phyloP scores from a whole-genome alignment of 257 asterid species.

The Perilla frutescens region DNA sequence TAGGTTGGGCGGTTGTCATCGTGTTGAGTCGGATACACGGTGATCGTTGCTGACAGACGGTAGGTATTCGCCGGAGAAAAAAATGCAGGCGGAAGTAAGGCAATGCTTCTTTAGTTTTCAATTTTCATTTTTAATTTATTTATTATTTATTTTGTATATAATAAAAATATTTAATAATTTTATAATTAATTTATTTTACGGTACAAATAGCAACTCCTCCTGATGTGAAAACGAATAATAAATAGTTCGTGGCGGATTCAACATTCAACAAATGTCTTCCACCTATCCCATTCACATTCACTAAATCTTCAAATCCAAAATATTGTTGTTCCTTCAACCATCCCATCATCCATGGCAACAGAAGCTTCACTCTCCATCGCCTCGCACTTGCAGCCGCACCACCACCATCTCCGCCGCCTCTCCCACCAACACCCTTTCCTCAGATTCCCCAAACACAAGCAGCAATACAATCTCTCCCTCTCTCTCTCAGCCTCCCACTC shows the following conservation, averaged over 20 bases:
- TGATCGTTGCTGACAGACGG: no score
- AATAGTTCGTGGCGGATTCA: not conserved
- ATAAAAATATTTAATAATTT: no score
- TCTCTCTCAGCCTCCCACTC: constrained; percentile 52
- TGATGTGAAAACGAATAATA: no score
- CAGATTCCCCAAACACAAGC: constrained; percentile 45
- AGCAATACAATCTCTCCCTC: constrained; percentile 37
- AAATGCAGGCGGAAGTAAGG: no score
- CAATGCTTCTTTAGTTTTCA: no score
- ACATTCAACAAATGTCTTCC: not conserved
- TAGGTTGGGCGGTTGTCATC: no score
- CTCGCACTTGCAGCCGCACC: constrained; percentile 46
- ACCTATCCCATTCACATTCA: not conserved
- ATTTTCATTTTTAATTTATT: no score
- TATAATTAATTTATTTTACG: no score
- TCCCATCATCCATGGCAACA: constrained; percentile 50
- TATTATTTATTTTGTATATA: no score
- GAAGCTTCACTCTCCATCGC: constrained; percentile 57
- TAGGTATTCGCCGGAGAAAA: no score
- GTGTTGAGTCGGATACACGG: no score
- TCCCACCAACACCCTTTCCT: constrained; percentile 53
- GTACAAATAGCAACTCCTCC: no score
- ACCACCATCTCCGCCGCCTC: constrained; percentile 47
- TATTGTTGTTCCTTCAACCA: not conserved
- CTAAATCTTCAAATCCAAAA: constrained; percentile 27